Base-by-base conservation (phyloP, 768 basidiomycete genomes). In the Mycena maculata region DNA sequence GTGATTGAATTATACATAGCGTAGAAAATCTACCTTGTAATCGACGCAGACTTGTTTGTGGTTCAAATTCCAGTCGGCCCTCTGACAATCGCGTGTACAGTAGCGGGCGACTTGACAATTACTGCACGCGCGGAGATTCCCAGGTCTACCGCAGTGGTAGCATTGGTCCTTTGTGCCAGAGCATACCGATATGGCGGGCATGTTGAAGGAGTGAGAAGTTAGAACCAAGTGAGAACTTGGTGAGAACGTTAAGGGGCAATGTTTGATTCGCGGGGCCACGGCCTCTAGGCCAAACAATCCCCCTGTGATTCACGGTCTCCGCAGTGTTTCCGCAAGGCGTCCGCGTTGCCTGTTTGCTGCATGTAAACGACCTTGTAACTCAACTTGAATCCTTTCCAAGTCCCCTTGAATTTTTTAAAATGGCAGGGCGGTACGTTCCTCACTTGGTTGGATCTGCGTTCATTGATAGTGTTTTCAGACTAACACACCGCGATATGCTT, bases 401-500 rank as follows among this genome's bases (percentile, higher is more conserved):
- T 18, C 30, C 45, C 28, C 18, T 33, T 53, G 22, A 27, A 15
- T 16, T 31, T 28, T 10, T 27, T 22, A 18, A 48, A 66, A 66
- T 66, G 65, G 4, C 57, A 1, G 33, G 30, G 20, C 38, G 65
- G 65, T 60, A 30, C n/a, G 65, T 58, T n/a, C 45, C 15, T 13
- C 16, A 22, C 10, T n/a, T 41, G 12, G 16, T 22, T 18, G 28
- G 27, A 30, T 13, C 41, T 39, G 10, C n/a, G 9, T 5, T 13
- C 15, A 25, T 31, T 52, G 18, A 50, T 36, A n/a, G 41, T 23
- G 10, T 23, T 28, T n/a, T 2, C 28, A 68, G 67, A 63, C 42
- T 68, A 16, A 65, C 63, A 9, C 42, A 68, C 56, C 68, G 68
- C 36, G 78, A 79, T 9, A 68, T 77, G 68, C 65, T 76, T 42